Conservation (phyloP, 257 asterid genomes). For the Galeopsis tetrahit region DNA sequence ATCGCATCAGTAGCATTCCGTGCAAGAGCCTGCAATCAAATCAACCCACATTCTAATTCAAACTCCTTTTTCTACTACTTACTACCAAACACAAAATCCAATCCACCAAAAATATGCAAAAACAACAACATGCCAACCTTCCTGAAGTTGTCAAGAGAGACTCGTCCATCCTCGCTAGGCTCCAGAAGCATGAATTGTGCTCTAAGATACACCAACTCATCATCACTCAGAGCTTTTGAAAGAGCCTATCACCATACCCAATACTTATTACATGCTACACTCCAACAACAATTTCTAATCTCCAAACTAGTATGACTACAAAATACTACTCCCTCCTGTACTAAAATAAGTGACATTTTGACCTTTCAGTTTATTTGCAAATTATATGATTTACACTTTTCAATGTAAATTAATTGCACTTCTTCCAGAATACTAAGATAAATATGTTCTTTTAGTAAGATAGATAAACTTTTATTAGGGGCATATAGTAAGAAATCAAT, state of each 20-base stretch:
- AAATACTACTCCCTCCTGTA: too few relatives aligned
- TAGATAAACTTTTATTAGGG: too few relatives aligned
- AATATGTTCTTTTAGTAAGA: too few relatives aligned
- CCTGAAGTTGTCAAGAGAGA: slow-evolving; percentile 80
- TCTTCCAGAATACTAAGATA: too few relatives aligned
- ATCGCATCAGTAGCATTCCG: slow-evolving; percentile 87
- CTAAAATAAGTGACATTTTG: too few relatives aligned
- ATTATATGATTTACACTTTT: too few relatives aligned
- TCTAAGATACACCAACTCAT: slow-evolving; percentile 81
- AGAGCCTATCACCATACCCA: slow-evolving; percentile 67
- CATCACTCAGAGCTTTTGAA: slow-evolving; percentile 85
- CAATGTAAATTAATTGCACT: too few relatives aligned
- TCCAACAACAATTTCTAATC: neutral
- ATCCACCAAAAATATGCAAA: neutral
- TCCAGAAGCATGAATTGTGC: slow-evolving; percentile 92
- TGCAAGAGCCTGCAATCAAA: slow-evolving; percentile 72
- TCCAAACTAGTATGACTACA: neutral
- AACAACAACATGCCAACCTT: slow-evolving; percentile 41
- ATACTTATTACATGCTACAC: too few relatives aligned
- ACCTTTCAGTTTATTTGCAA: too few relatives aligned
- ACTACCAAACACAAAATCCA: neutral
- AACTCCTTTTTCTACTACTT: too few relatives aligned
- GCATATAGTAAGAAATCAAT: too few relatives aligned
- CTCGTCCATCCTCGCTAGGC: slow-evolving; percentile 77
- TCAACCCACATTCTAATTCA: neutral